phyloP scores from a whole-genome alignment of 331 rosid genomes.

The Quercus phellos region DNA sequence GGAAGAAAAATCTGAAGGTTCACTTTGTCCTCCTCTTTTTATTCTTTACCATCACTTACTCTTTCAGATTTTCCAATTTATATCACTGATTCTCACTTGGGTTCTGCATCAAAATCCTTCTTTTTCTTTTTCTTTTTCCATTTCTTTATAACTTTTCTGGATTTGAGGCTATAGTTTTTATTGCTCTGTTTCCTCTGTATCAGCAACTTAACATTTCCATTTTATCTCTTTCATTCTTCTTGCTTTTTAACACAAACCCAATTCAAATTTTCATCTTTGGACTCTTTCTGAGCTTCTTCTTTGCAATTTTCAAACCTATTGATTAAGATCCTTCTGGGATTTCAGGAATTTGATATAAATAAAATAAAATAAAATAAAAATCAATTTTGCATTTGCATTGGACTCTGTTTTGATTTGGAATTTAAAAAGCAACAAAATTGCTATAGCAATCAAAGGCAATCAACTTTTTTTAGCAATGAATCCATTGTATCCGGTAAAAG shows the following conservation, averaged over 20 bases:
- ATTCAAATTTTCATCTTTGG: background rate
- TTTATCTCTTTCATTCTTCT: background rate
- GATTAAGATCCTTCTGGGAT: background rate
- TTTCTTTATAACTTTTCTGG: background rate
- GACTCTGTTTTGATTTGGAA: background rate
- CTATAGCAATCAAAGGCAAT: background rate
- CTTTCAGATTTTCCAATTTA: background rate
- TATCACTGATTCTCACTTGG: background rate
- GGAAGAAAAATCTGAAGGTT: background rate
- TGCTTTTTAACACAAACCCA: background rate
- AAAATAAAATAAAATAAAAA: too few relatives aligned
- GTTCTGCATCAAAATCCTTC: background rate
- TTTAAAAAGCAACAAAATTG: background rate
- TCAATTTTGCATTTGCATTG: background rate
- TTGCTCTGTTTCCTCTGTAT: background rate
- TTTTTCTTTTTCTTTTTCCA: background rate
- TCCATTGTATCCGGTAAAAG: constrained; percentile 42
- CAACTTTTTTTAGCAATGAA: constrained; percentile 29
- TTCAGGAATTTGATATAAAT: too few relatives aligned
- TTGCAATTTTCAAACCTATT: background rate
- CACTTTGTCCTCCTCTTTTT: constrained; percentile 4
- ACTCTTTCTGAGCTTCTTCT: background rate
- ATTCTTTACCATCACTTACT: background rate
- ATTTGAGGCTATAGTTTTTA: background rate
- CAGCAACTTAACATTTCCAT: too few relatives aligned